These are phyloP conservation scores for Russula lepida DNA, from an alignment of 768 basidiomycete genomes.

Conservation along the genomic window DNA sequence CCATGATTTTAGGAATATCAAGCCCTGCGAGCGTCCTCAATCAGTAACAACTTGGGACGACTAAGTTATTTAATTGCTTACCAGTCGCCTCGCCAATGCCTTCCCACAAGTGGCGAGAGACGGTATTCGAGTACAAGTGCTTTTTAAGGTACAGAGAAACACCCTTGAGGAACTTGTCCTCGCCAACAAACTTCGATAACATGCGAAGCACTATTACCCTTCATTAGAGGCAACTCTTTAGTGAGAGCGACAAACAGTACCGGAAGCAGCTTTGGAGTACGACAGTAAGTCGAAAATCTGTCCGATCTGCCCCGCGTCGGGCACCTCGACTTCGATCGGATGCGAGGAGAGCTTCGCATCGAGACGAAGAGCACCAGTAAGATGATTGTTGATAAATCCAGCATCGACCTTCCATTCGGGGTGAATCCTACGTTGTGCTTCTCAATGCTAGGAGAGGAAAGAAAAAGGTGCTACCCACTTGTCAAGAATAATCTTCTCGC, in stretches of 20 bases:
- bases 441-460: neutral
- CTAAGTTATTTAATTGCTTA: slow-evolving; percentile 15
- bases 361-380: slow-evolving; percentile 67
- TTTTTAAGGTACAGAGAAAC: slow-evolving; percentile 90
- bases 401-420: slow-evolving; percentile 84
- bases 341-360: slow-evolving; percentile 86
- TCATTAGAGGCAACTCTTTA: neutral
- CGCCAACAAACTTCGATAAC: slow-evolving; percentile 81
- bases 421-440: slow-evolving; percentile 43
- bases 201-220: slow-evolving; percentile 69
- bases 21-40: slow-evolving; percentile 32
- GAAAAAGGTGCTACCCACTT: neutral
- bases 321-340: slow-evolving; percentile 86
- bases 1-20: slow-evolving; percentile 75
- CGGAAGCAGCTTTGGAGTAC: slow-evolving; percentile 77
- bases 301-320: slow-evolving; percentile 65
- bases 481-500: slow-evolving; percentile 35
- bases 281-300: slow-evolving; percentile 87
- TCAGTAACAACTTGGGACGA: neutral
- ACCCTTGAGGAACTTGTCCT: slow-evolving; percentile 79
- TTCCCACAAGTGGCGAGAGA: slow-evolving; percentile 81
- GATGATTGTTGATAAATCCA: slow-evolving; percentile 70
- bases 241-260: slow-evolving; percentile 30
- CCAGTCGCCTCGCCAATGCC: slow-evolving; percentile 73
- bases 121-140: slow-evolving; percentile 76